These are phyloP conservation scores for Hibiscus syriacus DNA, from an alignment of 345 rosid species.

Conservation along the genomic window DNA sequence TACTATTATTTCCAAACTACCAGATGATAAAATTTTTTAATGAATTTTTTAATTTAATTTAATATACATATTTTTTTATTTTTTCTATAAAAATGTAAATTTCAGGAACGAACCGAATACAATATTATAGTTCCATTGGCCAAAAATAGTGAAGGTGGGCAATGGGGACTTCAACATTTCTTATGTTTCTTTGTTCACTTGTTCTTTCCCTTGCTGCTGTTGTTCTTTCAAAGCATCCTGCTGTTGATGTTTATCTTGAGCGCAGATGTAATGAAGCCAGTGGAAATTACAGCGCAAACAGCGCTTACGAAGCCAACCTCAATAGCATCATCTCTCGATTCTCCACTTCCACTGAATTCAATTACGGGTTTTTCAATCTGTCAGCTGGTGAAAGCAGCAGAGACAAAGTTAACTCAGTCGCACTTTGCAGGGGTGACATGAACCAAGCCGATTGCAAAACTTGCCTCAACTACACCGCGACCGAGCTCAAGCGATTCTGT, in stretches of 20 bases:
- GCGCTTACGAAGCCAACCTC: neutral
- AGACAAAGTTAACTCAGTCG: neutral
- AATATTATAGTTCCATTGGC: neutral
- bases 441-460: constrained; percentile 18
- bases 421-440: constrained; percentile 7
- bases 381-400: neutral
- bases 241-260: neutral
- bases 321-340: neutral
- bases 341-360: neutral
- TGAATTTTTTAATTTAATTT: too few relatives aligned
- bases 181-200: neutral
- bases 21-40: too few relatives aligned
- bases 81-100: too few relatives aligned
- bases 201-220: neutral
- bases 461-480: constrained; percentile 23
- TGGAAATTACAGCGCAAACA: neutral
- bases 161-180: neutral
- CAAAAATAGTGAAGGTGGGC: neutral
- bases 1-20: too few relatives aligned
- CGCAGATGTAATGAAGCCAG: neutral
- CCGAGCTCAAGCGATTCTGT: constrained; percentile 19
- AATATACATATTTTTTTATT: too few relatives aligned
- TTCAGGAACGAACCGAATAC: too few relatives aligned
- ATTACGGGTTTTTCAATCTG: neutral
- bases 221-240: neutral